phyloP scores from a whole-genome alignment of 345 rosid species.

The Eucalyptus cloeziana region DNA sequence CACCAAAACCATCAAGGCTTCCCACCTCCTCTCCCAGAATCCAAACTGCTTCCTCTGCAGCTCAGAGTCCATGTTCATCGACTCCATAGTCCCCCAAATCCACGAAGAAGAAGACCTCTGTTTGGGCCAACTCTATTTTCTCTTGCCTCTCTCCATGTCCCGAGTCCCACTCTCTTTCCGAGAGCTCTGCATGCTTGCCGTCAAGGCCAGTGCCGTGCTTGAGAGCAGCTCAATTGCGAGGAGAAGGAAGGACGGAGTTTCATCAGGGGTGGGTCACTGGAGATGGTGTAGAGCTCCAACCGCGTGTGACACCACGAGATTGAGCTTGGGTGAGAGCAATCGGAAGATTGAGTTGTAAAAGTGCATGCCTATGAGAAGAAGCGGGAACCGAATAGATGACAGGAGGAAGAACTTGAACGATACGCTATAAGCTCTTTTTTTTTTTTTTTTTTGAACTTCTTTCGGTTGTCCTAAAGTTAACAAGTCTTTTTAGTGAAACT shows the following conservation, averaged over 20 bases:
- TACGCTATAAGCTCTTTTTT: neutral
- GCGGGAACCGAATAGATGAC: neutral
- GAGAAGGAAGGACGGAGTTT: neutral
- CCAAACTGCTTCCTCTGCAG: neutral
- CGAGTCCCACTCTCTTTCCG: neutral
- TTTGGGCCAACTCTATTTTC: slow-evolving; percentile 34
- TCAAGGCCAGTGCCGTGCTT: neutral
- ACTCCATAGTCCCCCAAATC: neutral
- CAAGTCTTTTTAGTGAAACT: no score
- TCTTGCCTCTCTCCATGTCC: slow-evolving; percentile 47
- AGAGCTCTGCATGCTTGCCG: neutral
- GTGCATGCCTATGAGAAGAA: neutral
- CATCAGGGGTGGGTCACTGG: neutral
- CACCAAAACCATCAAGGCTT: neutral
- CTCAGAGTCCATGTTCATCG: neutral
- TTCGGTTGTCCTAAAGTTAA: neutral
- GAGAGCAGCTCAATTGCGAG: neutral
- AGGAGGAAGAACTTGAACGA: neutral
- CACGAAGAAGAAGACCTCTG: neutral
- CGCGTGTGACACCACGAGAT: neutral
- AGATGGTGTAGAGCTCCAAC: neutral
- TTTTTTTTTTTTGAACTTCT: neutral
- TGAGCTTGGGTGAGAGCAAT: neutral
- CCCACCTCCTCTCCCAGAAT: neutral
- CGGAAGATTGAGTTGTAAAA: neutral